phyloP scores from a whole-genome alignment of 148 eudicot genomes.

The Vaccinium myrtillus region DNA sequence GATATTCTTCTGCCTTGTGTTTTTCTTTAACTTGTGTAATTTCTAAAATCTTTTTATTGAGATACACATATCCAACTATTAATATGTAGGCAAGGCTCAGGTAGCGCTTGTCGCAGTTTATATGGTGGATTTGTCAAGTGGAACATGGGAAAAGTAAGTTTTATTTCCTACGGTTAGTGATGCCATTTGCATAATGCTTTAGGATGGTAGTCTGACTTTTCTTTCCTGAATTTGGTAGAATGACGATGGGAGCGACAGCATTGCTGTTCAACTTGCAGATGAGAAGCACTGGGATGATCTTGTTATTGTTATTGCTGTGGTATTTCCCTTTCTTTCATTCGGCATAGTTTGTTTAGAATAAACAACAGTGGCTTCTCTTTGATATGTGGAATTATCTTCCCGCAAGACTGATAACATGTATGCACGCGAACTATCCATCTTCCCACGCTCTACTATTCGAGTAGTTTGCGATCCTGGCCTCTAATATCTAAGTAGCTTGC shows the following conservation, averaged over 20 bases:
- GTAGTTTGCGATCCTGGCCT: background rate
- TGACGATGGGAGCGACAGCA: constrained; percentile 85
- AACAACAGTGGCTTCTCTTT: background rate
- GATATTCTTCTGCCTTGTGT: background rate
- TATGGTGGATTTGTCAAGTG: constrained; percentile 97
- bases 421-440: background rate
- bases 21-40: background rate
- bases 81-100: constrained; percentile 81
- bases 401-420: constrained; percentile 27
- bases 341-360: background rate
- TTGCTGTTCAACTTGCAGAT: constrained; percentile 85
- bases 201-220: constrained; percentile 8
- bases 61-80: constrained; percentile 5
- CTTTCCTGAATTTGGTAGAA: constrained; percentile 40
- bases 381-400: background rate
- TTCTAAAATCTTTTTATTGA: background rate
- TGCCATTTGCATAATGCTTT: background rate
- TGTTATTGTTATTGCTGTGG: constrained; percentile 92
- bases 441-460: background rate
- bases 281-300: constrained; percentile 99
- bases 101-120: constrained; percentile 95
- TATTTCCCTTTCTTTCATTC: constrained; percentile 31
- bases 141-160: constrained; percentile 86
- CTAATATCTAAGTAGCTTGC: background rate
- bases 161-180: constrained; percentile 4